Base-by-base conservation (phyloP, 169 alveolate species). In the Eimeria necatrix region DNA sequence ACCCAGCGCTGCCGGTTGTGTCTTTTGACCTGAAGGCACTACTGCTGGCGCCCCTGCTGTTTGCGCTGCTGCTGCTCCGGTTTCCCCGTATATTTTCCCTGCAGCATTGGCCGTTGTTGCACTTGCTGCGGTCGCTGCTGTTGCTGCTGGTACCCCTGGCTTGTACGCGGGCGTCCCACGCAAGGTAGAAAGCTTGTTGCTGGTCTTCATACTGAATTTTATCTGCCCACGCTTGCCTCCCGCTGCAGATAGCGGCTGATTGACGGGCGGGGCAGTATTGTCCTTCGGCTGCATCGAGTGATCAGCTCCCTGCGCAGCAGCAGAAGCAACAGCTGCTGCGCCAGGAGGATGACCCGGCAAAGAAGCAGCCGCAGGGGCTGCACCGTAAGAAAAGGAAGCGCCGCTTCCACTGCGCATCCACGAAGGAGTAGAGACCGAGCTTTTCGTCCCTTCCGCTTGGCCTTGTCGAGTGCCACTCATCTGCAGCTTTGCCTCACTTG, bases 121-220 rank as follows among this genome's bases (percentile, higher is more conserved):
- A 20, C 76, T 76, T 12, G 68, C 26, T 5, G 76, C 78, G 46
- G 86, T 24, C 14, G 51, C 60, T 41, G 48, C 22, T 7, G 12
- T 24, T 46, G 86, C 86, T 9, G 52, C 22, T 46, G 60, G 20
- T 48, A 60, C 60, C 41, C 59, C 86, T 20, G 86, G 59, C 41
- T 24, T 74, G 26, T n/a, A 12, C 14, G 86, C 86, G 14, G 86
- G 52, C 56, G 52, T 74, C 14, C 80, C 80, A 32, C 80, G 80
- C 32, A 68, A 12, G 80, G 80, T 48, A 18, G 10, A 32, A 22
- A 68, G 80, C 80, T 68, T 68, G 80, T 68, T 68, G 80, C 80
- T 68, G 49, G 80, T 20, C 32, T 68, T 68, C 80, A 68, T 68
- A 24, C 80, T 68, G 46, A 68, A 68, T 24, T 68, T 68, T 18